A percentile compares a stretch with the other conserved stretches of the same genome.
Evolutionary conservation across 768 basidiomycete species (phyloP).

Genomic region (Russula vinacea): DNA sequence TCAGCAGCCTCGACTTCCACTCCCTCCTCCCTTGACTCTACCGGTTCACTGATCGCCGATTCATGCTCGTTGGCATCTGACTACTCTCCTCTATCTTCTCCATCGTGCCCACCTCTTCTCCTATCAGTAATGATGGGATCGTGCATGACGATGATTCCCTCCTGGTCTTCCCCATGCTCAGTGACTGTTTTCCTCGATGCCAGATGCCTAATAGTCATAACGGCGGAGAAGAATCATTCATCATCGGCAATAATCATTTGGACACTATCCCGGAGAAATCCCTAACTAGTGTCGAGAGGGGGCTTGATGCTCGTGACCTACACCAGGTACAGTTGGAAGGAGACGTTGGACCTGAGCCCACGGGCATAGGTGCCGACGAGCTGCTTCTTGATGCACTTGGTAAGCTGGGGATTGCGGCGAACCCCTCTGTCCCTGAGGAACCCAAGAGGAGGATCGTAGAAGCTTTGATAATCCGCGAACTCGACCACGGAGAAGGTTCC

Average conservation of each 20-base stretch:
- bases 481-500: constrained; percentile 73
- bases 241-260: not conserved
- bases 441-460: constrained; percentile 70
- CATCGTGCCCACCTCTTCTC: constrained; percentile 2
- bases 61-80: not conserved
- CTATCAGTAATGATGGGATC: constrained; percentile 1
- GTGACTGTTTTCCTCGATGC: constrained; percentile 8
- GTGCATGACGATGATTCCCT: constrained; percentile 9
- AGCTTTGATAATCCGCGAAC: constrained; percentile 72
- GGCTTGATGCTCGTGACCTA: not conserved
- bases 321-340: not conserved
- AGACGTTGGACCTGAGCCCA: not conserved
- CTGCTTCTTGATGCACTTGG: constrained; percentile 15
- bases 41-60: not conserved
- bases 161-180: constrained; percentile 11
- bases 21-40: constrained; percentile 16
- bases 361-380: constrained; percentile 9
- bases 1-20: constrained; percentile 9
- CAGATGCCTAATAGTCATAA: not conserved
- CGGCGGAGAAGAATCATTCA: not conserved
- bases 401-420: constrained; percentile 34
- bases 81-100: constrained; percentile 3
- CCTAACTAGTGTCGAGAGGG: not conserved
- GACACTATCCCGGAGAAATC: not conserved
- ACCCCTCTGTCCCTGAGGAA: constrained; percentile 17